A percentile compares a stretch with the other conserved stretches of the same genome.
These are phyloP conservation scores for Ophiocordyceps robertsii DNA, from an alignment of 2,329 filamentous ascomycete genomes.

Conservation along the genomic window DNA sequence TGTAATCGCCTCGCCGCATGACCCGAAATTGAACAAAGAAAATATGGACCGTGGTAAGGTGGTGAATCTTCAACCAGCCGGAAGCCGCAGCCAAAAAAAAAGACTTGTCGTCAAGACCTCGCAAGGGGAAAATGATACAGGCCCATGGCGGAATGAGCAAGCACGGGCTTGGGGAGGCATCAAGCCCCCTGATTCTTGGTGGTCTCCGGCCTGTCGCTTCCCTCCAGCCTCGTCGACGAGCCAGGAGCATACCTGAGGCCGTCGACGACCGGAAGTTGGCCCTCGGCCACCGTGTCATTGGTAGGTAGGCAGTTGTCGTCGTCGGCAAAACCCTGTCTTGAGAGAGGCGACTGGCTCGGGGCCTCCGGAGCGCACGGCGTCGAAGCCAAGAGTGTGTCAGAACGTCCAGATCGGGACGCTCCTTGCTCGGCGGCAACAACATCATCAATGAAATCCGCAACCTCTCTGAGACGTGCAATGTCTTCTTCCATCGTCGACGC, in stretches of 20 bases:
- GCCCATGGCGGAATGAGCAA: too few species aligned
- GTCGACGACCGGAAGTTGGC: not conserved
- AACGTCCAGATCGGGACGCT: not conserved
- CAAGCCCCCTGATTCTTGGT: not conserved
- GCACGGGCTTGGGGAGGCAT: too few species aligned
- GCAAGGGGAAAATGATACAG: too few species aligned
- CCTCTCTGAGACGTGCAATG: slow-evolving; percentile 32
- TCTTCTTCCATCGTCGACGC: slow-evolving; percentile 29
- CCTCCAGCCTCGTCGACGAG: not conserved
- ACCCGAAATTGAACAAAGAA: too few species aligned
- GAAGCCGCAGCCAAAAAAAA: too few species aligned
- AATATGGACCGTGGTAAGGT: too few species aligned
- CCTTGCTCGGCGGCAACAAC: slow-evolving; percentile 31
- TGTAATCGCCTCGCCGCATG: too few species aligned
- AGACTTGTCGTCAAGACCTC: too few species aligned
- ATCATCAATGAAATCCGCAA: slow-evolving; percentile 29
- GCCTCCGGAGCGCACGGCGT: not conserved
- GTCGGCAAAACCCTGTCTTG: slow-evolving; percentile 2
- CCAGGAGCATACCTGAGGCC: not conserved
- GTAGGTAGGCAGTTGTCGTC: slow-evolving; percentile 27
- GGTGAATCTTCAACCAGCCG: too few species aligned
- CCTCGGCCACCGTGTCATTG: slow-evolving; percentile 21
- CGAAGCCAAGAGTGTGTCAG: not conserved
- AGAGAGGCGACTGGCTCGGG: not conserved
- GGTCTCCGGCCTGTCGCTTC: not conserved